Evolutionary conservation across 148 eudicot genomes (phyloP).

Genomic region (Camellia sinensis): DNA sequence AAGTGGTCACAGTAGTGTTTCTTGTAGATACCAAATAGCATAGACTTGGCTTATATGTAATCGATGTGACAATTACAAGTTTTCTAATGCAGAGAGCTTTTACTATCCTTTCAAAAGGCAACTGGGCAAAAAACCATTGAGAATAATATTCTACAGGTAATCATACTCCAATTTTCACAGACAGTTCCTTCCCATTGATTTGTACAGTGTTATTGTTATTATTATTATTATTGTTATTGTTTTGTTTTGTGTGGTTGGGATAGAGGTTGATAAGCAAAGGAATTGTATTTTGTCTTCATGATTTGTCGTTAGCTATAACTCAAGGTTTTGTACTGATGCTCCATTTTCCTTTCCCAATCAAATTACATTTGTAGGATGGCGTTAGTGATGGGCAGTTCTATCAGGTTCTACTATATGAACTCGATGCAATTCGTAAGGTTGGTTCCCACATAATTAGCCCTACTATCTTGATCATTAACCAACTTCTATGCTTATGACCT

Average conservation of each 20-base stretch:
- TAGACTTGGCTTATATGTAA: not conserved
- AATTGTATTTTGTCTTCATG: not conserved
- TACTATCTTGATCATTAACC: not conserved
- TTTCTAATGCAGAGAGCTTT: constrained; percentile 57
- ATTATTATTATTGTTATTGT: not conserved
- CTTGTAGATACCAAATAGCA: not conserved
- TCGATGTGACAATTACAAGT: constrained; percentile 1
- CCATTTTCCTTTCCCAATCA: not conserved
- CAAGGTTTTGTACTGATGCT: not conserved
- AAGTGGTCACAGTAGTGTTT: not conserved
- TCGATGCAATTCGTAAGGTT: constrained; percentile 97
- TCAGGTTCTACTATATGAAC: constrained; percentile 80
- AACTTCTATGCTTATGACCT: constrained; percentile 1
- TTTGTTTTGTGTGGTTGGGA: not conserved
- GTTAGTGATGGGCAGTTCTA: constrained; percentile 96
- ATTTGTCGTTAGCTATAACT: not conserved
- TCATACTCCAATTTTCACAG: not conserved
- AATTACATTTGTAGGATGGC: constrained; percentile 58
- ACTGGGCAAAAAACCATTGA: constrained; percentile 68
- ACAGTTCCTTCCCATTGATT: not conserved
- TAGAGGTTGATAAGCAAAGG: not conserved
- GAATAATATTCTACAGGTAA: constrained; percentile 93
- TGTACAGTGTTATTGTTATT: too few relatives aligned
- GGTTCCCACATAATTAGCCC: not conserved
- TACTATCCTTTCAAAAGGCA: constrained; percentile 71